phyloP scores from a whole-genome alignment of 225 moss, liverwort and hornwort genomes.

The Pseudisothecium myosuroides region DNA sequence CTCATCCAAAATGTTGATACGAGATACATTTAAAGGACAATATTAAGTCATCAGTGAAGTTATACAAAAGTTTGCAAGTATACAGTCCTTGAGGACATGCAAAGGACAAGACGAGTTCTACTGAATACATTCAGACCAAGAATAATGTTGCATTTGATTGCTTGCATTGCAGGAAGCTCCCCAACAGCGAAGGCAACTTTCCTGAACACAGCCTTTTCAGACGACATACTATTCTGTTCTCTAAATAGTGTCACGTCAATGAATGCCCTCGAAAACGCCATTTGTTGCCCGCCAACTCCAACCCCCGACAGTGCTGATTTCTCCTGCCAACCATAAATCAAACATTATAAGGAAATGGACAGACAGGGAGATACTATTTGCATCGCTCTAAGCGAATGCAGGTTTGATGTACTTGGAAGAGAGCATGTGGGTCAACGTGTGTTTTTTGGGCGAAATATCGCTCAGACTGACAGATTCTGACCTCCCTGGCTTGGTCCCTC shows the following conservation, averaged over 20 bases:
- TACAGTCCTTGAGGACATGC: slow-evolving; percentile 23
- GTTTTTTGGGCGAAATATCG: background rate
- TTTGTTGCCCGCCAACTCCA: slow-evolving; percentile 72
- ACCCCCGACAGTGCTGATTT: slow-evolving; percentile 61
- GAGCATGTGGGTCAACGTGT: background rate
- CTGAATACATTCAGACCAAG: slow-evolving; percentile 81
- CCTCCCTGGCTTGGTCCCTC: background rate
- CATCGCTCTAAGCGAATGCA: background rate
- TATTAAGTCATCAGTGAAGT: background rate
- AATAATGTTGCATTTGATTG: slow-evolving; percentile 73
- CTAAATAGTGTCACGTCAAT: slow-evolving; percentile 47
- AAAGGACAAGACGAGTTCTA: slow-evolving; percentile 70
- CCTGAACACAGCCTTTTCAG: slow-evolving; percentile 30
- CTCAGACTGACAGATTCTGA: background rate
- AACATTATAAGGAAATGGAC: background rate
- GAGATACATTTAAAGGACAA: background rate
- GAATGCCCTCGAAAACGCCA: slow-evolving; percentile 57
- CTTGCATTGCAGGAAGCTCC: slow-evolving; percentile 76
- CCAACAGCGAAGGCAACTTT: slow-evolving; percentile 76
- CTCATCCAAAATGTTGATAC: background rate
- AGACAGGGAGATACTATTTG: background rate
- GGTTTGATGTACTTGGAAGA: background rate
- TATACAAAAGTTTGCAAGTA: slow-evolving; percentile 28
- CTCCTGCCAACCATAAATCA: slow-evolving; percentile 13
- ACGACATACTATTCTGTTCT: slow-evolving; percentile 1